Evolutionary conservation across 768 basidiomycete species (phyloP).

Genomic region (Boletus reticuloceps): DNA sequence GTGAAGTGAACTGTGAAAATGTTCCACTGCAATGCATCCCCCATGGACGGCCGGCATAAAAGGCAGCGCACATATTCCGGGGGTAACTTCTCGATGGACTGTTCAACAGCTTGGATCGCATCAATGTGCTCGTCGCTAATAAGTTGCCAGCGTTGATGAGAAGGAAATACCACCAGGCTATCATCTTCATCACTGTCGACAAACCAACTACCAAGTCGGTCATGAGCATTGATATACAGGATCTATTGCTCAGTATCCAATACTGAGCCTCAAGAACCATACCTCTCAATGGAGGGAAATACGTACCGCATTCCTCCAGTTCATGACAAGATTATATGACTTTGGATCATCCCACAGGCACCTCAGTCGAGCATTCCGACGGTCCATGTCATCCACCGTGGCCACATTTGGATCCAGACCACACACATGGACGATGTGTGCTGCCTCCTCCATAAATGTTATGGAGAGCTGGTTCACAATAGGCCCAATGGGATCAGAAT

Average conservation of each 20-base stretch:
- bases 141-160: background rate
- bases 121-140: slow-evolving; percentile 2
- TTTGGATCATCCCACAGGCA: background rate
- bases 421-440: slow-evolving; percentile 8
- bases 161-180: background rate
- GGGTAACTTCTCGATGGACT: background rate
- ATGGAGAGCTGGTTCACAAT: background rate
- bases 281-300: background rate
- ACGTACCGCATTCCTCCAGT: slow-evolving; percentile 14
- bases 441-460: slow-evolving; percentile 5
- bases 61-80: slow-evolving; percentile 1
- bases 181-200: too few relatives aligned
- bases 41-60: slow-evolving; percentile 7
- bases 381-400: slow-evolving; percentile 9
- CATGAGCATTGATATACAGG: background rate
- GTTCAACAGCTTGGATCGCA: slow-evolving; percentile 7
- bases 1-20: background rate
- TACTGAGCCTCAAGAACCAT: background rate
- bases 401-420: slow-evolving; percentile 11
- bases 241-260: background rate
- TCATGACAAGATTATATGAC: background rate
- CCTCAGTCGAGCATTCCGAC: slow-evolving; percentile 10
- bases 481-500: background rate
- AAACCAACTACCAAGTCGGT: fast-evolving
- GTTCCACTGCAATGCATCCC: background rate